These are phyloP conservation scores for Oligophagozyma castellii DNA, from an alignment of 1,139 yeast species.

Conservation along the genomic window DNA sequence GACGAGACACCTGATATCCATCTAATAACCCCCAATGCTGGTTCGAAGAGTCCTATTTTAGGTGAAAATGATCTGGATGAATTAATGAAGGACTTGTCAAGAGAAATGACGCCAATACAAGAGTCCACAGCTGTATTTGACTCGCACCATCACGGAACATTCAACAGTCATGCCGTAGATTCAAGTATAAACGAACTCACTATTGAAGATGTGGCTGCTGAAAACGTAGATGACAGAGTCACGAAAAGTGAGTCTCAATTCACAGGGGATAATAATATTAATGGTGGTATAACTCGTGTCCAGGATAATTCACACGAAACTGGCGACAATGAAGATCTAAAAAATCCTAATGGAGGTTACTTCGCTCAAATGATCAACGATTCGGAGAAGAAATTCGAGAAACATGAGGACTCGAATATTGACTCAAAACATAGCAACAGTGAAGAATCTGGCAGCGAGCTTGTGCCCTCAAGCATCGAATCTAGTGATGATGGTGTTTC, in stretches of 20 bases:
- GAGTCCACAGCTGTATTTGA: slow-evolving; percentile 2
- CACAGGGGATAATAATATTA: not conserved
- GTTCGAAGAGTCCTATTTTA: not conserved
- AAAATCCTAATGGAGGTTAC: not conserved
- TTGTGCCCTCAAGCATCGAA: not conserved
- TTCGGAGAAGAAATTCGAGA: not conserved
- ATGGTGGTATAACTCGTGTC: slow-evolving; percentile 21
- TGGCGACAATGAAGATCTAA: slow-evolving; percentile 8
- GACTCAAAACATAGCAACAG: not conserved
- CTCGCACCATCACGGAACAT: not conserved
- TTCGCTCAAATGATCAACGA: not conserved
- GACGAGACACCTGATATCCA: slow-evolving; percentile 1
- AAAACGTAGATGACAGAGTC: not conserved
- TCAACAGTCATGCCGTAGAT: not conserved
- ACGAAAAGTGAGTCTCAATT: not conserved
- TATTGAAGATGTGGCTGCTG: not conserved
- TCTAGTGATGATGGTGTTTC: not conserved
- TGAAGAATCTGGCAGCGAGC: not conserved
- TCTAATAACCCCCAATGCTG: not conserved
- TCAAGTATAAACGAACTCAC: not conserved
- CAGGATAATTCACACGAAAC: too few species aligned
- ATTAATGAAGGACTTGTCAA: slow-evolving; percentile 21
- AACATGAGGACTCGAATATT: not conserved
- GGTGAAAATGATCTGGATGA: slow-evolving; percentile 19
- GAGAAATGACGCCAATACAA: slow-evolving; percentile 19